Evolutionary conservation across 495 filamentous ascomycete genomes (phyloP).

Genomic region (Penicillium tannophilum): DNA sequence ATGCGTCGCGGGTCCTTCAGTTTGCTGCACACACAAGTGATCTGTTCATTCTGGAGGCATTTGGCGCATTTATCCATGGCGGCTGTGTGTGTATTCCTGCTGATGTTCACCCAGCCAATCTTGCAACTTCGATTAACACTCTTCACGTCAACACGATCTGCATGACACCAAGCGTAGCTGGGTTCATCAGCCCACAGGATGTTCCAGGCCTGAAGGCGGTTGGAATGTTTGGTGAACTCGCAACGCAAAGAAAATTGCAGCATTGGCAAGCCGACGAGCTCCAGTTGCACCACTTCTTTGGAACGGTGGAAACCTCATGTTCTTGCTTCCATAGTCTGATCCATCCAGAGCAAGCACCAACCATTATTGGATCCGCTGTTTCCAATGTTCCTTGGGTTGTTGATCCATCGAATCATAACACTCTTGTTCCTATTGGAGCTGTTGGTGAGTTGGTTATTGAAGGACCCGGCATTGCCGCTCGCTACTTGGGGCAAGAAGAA

Average conservation of each 20-base stretch:
- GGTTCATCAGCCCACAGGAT: slow-evolving; percentile 44
- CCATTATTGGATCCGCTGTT: slow-evolving; percentile 27
- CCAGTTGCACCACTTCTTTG: slow-evolving; percentile 36
- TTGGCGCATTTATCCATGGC: slow-evolving; percentile 42
- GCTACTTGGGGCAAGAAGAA: slow-evolving; percentile 50
- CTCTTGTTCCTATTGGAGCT: slow-evolving; percentile 57
- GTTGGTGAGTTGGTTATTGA: slow-evolving; percentile 66
- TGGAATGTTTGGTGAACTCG: slow-evolving; percentile 39
- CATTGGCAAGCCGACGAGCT: slow-evolving; percentile 34
- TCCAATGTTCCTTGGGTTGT: slow-evolving; percentile 55
- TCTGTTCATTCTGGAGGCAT: slow-evolving; percentile 41
- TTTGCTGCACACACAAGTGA: slow-evolving; percentile 52
- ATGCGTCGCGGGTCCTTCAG: slow-evolving; percentile 59
- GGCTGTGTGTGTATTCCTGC: slow-evolving; percentile 49
- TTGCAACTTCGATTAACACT: slow-evolving; percentile 38
- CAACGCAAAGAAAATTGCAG: slow-evolving; percentile 5
- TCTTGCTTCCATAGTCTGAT: slow-evolving; percentile 27
- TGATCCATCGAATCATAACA: slow-evolving; percentile 52
- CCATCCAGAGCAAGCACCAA: slow-evolving; percentile 5
- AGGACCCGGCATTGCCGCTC: slow-evolving; percentile 53
- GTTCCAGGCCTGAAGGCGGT: slow-evolving; percentile 44
- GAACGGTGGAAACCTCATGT: slow-evolving; percentile 40
- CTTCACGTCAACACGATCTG: slow-evolving; percentile 36
- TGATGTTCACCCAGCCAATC: slow-evolving; percentile 29
- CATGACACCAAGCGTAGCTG: slow-evolving; percentile 50